These are phyloP conservation scores for Coemansia sp. DNA, from an alignment of 192 early-diverging fungal species.

Conservation along the genomic window DNA sequence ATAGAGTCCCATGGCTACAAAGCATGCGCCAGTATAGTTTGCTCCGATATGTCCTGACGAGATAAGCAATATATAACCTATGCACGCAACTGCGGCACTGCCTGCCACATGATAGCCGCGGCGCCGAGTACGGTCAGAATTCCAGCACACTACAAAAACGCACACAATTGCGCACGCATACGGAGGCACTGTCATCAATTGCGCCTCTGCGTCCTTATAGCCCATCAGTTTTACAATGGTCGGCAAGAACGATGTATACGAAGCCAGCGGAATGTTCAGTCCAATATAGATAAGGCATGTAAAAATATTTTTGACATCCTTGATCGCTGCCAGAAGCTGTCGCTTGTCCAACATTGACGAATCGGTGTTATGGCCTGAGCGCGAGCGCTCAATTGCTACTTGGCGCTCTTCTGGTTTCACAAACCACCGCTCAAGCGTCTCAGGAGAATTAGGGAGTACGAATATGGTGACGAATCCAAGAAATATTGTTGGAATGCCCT, in stretches of 20 bases:
- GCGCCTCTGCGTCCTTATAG: constrained; percentile 51
- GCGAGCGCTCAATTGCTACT: constrained; percentile 56
- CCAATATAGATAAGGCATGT: constrained; percentile 65
- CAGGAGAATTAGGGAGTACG: constrained; percentile 58
- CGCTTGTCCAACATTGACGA: constrained; percentile 29
- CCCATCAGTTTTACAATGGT: constrained; percentile 70
- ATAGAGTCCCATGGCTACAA: constrained; percentile 50
- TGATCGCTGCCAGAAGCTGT: constrained; percentile 52
- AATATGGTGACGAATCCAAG: constrained; percentile 59
- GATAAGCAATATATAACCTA: constrained; percentile 50
- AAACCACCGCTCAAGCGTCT: constrained; percentile 46
- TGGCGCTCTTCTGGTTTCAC: constrained; percentile 55
- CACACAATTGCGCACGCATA: constrained; percentile 50
- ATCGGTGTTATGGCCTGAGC: constrained; percentile 44
- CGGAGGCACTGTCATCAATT: constrained; percentile 57
- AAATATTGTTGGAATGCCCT: constrained; percentile 62
- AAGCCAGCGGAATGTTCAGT: constrained; percentile 62
- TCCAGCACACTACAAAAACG: constrained; percentile 42
- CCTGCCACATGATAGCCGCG: constrained; percentile 50
- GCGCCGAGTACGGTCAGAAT: constrained; percentile 51
- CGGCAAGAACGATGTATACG: constrained; percentile 67
- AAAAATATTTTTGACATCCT: constrained; percentile 57
- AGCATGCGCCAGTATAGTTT: constrained; percentile 53
- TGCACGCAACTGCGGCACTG: constrained; percentile 28
- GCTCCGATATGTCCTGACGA: constrained; percentile 25